phyloP scores from a whole-genome alignment of 2,329 filamentous ascomycete genomes.

The Colletotrichum liaoningense region DNA sequence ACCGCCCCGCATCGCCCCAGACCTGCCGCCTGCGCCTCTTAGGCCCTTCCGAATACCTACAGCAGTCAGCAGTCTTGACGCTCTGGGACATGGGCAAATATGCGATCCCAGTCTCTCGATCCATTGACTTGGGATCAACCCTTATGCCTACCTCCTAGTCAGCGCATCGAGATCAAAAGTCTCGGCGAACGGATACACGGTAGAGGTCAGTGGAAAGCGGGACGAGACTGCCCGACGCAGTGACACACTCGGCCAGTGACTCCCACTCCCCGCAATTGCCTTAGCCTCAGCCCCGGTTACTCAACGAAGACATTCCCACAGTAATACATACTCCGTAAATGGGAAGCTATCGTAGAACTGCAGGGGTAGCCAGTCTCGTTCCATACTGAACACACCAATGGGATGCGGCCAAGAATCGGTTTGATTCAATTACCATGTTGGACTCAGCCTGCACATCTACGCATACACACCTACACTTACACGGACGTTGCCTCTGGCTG shows the following conservation, averaged over 20 bases:
- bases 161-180: no score
- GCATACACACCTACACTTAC: not conserved
- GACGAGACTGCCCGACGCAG: not conserved
- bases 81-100: not conserved
- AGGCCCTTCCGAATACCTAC: not conserved
- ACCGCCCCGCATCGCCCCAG: not conserved
- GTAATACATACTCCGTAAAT: not conserved
- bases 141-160: no score
- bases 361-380: not conserved
- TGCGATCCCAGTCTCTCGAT: not conserved
- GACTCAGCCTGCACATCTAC: not conserved
- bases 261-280: not conserved
- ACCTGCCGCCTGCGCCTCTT: not conserved
- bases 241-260: conserved; percentile 13
- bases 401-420: not conserved
- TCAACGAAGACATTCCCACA: not conserved
- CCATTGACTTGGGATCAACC: not conserved
- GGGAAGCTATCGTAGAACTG: not conserved
- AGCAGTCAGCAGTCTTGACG: not conserved
- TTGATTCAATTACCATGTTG: not conserved
- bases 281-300: not conserved
- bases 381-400: not conserved
- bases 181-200: no score
- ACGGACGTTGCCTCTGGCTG: not conserved
- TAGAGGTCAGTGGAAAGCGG: not conserved